These are phyloP conservation scores for Penstemon newberryi DNA, from an alignment of 257 asterid species.

Conservation along the genomic window DNA sequence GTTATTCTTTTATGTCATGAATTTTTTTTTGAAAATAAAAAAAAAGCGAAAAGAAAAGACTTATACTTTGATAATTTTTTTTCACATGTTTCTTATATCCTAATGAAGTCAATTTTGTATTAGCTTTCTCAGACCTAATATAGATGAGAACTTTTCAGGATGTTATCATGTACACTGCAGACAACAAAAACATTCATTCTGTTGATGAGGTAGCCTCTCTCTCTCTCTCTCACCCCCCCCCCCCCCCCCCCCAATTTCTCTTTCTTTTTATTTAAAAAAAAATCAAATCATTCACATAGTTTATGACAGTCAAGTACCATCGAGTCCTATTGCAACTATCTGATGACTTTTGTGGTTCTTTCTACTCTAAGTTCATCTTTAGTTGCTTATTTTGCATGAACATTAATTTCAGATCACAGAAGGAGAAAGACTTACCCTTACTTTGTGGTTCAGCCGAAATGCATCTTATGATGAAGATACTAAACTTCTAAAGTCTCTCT, in stretches of 20 bases:
- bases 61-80: neutral
- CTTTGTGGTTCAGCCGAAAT: slow-evolving; percentile 91
- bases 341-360: neutral
- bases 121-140: neutral
- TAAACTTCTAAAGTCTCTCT: slow-evolving; percentile 58
- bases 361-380: slow-evolving; percentile 7
- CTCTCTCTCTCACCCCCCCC: slow-evolving; percentile 13
- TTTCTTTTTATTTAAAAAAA: too few relatives aligned
- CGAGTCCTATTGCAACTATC: neutral
- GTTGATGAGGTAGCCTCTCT: slow-evolving; percentile 70
- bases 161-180: slow-evolving; percentile 84
- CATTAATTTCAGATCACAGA: slow-evolving; percentile 50
- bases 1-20: slow-evolving; percentile 1
- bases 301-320: neutral
- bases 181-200: slow-evolving; percentile 65
- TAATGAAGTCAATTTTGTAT: neutral
- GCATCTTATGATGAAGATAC: slow-evolving; percentile 79
- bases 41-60: neutral
- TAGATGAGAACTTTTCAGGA: slow-evolving; percentile 47
- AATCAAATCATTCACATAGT: neutral
- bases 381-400: neutral
- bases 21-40: neutral
- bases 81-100: neutral
- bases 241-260: too few relatives aligned
- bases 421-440: slow-evolving; percentile 89